Conservation (phyloP, 2,329 filamentous ascomycete species). For the Diplocarpon mali region DNA sequence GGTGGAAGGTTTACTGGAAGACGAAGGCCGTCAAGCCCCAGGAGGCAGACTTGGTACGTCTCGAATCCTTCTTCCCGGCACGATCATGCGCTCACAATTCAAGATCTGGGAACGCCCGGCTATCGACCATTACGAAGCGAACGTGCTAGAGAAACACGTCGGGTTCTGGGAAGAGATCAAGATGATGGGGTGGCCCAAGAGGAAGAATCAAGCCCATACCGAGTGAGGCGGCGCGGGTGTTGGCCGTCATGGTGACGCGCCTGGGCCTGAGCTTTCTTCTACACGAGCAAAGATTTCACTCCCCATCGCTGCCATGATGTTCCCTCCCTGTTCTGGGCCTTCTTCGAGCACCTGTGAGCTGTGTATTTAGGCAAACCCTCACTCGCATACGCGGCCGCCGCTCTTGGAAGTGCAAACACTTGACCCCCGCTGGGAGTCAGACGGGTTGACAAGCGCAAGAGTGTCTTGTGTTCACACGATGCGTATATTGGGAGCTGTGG, state of each 20-base stretch:
- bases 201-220: constrained; percentile 5
- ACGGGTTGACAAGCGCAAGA: no score
- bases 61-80: not conserved
- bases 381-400: no score
- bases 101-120: constrained; percentile 18
- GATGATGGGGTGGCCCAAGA: constrained; percentile 17
- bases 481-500: no score
- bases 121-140: constrained; percentile 22
- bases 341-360: no score
- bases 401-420: no score
- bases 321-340: no score
- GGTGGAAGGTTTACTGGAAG: constrained; percentile 58
- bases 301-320: no score
- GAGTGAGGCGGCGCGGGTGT: not conserved
- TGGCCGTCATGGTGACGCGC: not conserved
- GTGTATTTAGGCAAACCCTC: no score
- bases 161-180: constrained; percentile 18
- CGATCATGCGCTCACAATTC: not conserved
- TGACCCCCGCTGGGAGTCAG: no score
- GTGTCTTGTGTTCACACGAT: no score
- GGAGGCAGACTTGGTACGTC: constrained; percentile 40
- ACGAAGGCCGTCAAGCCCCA: constrained; percentile 39
- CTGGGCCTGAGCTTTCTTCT: no score
- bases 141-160: constrained; percentile 10
- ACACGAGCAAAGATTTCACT: no score